Evolutionary conservation across 768 basidiomycete species (phyloP), one percentile per base, ranked within the genome.

Genomic region (Hygrocybe punicea): DNA sequence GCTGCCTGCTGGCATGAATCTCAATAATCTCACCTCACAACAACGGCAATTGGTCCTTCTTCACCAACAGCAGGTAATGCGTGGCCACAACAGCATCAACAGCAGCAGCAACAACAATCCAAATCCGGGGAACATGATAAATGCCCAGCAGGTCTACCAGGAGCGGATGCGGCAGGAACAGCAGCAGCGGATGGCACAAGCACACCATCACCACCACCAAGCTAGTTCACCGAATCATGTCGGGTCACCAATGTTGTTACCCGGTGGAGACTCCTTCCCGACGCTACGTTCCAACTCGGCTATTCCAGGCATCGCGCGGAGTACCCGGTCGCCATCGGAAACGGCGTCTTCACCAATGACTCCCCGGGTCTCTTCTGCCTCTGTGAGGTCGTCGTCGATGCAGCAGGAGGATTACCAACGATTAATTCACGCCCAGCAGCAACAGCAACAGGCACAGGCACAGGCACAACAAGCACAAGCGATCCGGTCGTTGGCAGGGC

Each of bases 281-380:
- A 74, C 76, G 5, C 70, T 85, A 29, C 77, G 84, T 17, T 85
- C 84, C 40, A 85, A 83, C 64, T 71, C 77, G 40, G 69, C 81
- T 19, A 85, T 89, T 53, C 87, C 86, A 0, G 87, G 87, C 11
- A 91, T 91, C 52, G 86, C 88, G 19, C 77, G 89, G 63, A 89
- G 84, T 62, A 81, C 83, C 50, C 78, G 87, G 55, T 89, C 89
- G 40, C 89, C 89, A n/a, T 84, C 86, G 16, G 88, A 90, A 58
- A 74, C 78, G 35, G 73, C 75, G 23, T 73, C 77, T 29, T 76
- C 82, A 51, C 80, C 82, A 34, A 71, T 84, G 75, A 77, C 76
- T 57, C 74, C 81, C 16, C 75, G 81, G 51, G 70, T 72, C 54
- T 76, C 77, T 37, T 52, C 69, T 24, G n/a, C n/a, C n/a, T 67